Evolutionary conservation across 495 filamentous ascomycete species (phyloP), one percentile per base, ranked within the genome.

Genomic region (Platismatia glauca): DNA sequence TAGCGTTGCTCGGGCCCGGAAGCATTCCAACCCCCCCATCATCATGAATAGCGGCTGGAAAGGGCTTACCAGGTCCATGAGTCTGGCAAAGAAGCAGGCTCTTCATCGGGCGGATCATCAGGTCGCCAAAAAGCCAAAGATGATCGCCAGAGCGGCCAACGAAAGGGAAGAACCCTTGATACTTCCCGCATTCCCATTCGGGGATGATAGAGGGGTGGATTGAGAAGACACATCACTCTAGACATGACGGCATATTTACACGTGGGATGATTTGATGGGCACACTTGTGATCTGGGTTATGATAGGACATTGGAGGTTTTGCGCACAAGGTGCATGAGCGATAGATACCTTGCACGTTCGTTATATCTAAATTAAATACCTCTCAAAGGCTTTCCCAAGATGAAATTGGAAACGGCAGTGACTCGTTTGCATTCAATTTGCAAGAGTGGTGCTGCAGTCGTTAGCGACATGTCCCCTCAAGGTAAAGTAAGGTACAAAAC

Each of bases 141-240:
- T 70, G 68, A 60, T 70, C 24, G 58, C 68, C 7, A 39, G 68
- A 39, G 66, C 67, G 16, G 66, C 68, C 3, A 64, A 62, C 44
- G 68, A 66, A 38, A 58, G 68, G 55, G 59, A 50, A 48, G 66
- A 66, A 20, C 39, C 37, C 1, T 43, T 59, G n/a, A 29, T 56
- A 18, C 37, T 70, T 16, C 68, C 68, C 24, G 58, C 68, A 7
- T 70, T 65, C 29, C 60, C 66, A 6, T 48, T 63, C 24, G 55
- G 55, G 39, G 16, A 39, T 20, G 22, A 0, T 29, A 33, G 29
- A 53, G 50, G 9, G 7, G 27, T 53, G 27, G 50, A 53, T 5
- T 53, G 29, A 53, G 50, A 15, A 33, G 12, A 20, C 12, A 53
- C 16, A 33, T 3, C 29, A 31, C 20, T 3, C 1, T 20, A 33